Conservation (phyloP, 164 flowering plant species). For the Kalanchoe fedtschenkoi region DNA sequence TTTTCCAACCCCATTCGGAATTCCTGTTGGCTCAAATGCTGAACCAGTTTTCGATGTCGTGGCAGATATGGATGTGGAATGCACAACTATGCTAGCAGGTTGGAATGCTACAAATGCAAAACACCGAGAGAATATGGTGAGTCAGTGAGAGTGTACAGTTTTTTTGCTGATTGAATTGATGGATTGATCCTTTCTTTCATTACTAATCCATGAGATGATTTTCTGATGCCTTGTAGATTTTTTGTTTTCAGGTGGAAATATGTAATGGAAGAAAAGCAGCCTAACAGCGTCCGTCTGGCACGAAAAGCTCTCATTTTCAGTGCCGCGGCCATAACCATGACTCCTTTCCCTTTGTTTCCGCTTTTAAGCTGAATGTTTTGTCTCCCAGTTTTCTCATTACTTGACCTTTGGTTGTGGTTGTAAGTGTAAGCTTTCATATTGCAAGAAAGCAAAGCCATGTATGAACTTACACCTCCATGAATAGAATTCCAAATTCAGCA, state of each 20-base stretch:
- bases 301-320: background rate
- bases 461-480: background rate
- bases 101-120: slow-evolving; percentile 48
- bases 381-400: background rate
- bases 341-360: background rate
- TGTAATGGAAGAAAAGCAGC: background rate
- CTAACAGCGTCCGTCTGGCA: background rate
- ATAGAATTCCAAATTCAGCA: background rate
- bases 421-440: background rate
- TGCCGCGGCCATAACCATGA: background rate
- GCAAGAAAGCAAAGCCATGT: slow-evolving; percentile 2
- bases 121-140: slow-evolving; percentile 38
- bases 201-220: background rate
- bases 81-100: slow-evolving; percentile 62
- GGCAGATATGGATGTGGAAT: slow-evolving; percentile 44
- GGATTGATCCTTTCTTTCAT: no score
- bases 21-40: background rate
- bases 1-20: background rate
- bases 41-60: background rate
- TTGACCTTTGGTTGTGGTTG: background rate
- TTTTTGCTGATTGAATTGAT: no score
- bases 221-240: background rate
- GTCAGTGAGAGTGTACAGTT: no score
- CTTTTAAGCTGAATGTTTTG: background rate
- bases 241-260: background rate